Conservation (phyloP, 306 rosid species). For the Mimosa bimucronata region DNA sequence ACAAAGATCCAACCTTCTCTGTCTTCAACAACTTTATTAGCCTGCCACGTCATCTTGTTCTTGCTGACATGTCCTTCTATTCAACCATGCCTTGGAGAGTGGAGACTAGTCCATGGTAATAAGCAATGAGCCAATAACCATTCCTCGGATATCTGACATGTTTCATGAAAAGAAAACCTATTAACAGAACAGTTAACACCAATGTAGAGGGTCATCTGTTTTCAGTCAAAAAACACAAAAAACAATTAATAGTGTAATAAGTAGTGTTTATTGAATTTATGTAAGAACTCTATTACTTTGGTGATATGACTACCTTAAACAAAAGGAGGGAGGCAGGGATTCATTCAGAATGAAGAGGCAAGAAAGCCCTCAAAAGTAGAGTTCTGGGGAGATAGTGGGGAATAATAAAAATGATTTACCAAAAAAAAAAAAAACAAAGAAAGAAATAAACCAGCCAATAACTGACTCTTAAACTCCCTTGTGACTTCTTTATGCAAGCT, state of each 20-base stretch:
- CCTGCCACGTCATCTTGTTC: conserved; percentile 45
- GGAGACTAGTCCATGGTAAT: neutral
- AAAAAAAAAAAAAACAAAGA: neutral
- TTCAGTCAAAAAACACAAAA: neutral
- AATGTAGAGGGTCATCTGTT: neutral
- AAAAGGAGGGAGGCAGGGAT: conserved; percentile 24
- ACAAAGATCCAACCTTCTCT: conserved; percentile 44
- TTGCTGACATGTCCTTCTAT: conserved; percentile 48
- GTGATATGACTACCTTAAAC: conserved; percentile 31
- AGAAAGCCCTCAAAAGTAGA: conserved; percentile 57
- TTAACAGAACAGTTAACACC: neutral
- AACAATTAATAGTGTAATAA: neutral
- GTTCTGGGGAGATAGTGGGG: conserved; percentile 49
- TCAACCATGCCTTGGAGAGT: neutral
- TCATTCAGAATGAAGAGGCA: conserved; percentile 36
- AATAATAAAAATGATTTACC: conserved; percentile 41
- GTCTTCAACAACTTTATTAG: conserved; percentile 41
- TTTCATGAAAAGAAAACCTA: neutral
- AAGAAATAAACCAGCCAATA: conserved; percentile 37
- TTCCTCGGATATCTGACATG: neutral
- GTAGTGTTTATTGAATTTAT: neutral
- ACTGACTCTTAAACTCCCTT: conserved; percentile 47
- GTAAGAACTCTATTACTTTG: conserved; percentile 7
- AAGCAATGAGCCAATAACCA: conserved; percentile 4
- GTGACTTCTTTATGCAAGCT: conserved; percentile 46